Conservation (phyloP, 306 rosid species). For the Begonia masoniana region DNA sequence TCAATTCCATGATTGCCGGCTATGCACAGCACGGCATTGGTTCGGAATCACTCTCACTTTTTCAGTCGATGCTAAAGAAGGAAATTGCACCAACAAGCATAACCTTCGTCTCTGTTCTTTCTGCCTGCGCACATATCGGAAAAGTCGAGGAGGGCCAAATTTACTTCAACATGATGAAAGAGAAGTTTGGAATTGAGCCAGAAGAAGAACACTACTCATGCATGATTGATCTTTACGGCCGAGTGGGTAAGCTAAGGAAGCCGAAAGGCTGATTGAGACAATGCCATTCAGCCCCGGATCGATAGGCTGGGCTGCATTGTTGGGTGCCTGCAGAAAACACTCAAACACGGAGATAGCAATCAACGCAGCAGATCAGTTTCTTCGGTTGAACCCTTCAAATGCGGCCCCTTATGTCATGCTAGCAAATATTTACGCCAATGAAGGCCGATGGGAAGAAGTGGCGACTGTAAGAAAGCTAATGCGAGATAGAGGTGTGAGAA, state of each 20-base stretch:
- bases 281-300: constrained; percentile 63
- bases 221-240: constrained; percentile 76
- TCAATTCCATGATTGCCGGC: constrained; percentile 69
- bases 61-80: constrained; percentile 50
- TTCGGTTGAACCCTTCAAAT: constrained; percentile 44
- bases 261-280: constrained; percentile 55
- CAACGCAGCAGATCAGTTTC: constrained; percentile 47
- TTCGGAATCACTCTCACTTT: constrained; percentile 39
- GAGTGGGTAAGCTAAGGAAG: constrained; percentile 62
- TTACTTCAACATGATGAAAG: constrained; percentile 61
- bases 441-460: constrained; percentile 56
- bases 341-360: constrained; percentile 65
- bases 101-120: constrained; percentile 63
- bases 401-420: constrained; percentile 56
- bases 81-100: constrained; percentile 37
- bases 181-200: constrained; percentile 52
- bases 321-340: constrained; percentile 69
- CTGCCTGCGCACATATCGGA: constrained; percentile 75
- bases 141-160: constrained; percentile 53
- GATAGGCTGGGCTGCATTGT: constrained; percentile 64
- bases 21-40: constrained; percentile 70
- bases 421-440: constrained; percentile 52
- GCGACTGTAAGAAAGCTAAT: constrained; percentile 44
- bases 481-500: constrained; percentile 67
- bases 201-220: constrained; percentile 68